Percentiles rank a stretch among this genome's conserved stretches.
Conservation (phyloP, 805 yeast species). For the Sungouiella thailandica region DNA sequence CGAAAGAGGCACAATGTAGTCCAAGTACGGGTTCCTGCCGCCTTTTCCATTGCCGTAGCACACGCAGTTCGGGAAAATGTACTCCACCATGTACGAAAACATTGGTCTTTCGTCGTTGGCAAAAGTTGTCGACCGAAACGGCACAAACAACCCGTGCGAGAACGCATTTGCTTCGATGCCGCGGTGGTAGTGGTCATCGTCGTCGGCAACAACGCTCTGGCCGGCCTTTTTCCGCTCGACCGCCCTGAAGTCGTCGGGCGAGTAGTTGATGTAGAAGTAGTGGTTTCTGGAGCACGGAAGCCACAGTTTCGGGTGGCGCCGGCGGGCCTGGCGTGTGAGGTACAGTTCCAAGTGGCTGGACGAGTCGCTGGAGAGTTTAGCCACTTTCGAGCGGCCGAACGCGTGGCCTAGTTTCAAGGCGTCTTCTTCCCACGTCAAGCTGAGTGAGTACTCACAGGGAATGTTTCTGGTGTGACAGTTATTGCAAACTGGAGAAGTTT, state of each 20-base stretch:
- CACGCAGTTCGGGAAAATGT: slow-evolving; percentile 19
- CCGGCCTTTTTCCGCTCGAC: no score
- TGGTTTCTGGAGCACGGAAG: slow-evolving; percentile 1
- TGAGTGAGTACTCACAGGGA: neutral
- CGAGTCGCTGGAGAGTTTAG: neutral
- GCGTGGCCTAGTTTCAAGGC: neutral
- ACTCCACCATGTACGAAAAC: slow-evolving; percentile 7
- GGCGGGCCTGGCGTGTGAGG: neutral
- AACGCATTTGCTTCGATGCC: no score
- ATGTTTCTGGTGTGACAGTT: neutral
- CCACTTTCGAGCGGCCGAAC: neutral
- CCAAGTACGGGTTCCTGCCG: slow-evolving; percentile 30
- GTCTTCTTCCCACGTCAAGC: neutral
- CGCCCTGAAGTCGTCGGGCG: slow-evolving; percentile 14
- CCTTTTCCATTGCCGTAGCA: slow-evolving; percentile 28
- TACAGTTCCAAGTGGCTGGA: neutral
- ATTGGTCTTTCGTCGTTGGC: neutral
- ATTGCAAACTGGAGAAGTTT: neutral
- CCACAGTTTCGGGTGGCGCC: neutral
- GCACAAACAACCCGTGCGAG: no score
- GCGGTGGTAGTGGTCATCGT: no score
- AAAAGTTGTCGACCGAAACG: no score
- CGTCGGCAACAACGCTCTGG: no score
- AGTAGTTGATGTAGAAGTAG: slow-evolving; percentile 16
- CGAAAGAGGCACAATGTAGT: slow-evolving; percentile 34